Evolutionary conservation across 2,329 filamentous ascomycete species (phyloP), one percentile per base, ranked within the genome.

Genomic region (Malbranchea zuffiana): DNA sequence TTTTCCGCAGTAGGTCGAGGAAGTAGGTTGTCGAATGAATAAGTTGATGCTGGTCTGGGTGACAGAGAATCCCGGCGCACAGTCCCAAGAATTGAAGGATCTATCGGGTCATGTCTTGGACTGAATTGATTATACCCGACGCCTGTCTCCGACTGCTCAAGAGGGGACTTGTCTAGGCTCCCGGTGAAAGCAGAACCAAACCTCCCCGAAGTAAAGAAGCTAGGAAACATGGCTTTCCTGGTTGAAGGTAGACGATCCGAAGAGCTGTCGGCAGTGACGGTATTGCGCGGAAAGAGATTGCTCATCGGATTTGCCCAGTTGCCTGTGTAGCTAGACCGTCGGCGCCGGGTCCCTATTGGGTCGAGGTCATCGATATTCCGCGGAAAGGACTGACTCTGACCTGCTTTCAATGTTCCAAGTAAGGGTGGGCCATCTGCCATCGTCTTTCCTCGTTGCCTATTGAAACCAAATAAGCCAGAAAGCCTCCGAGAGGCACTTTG

Each of bases 1-100:
- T 78, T 83, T 44, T 90, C 84, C 1, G 80, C 82, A 1, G 82
- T 87, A 4, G 83, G 84, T 32, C 83, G 71, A 1, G 82, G 80
- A 35, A 87, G 66, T 29, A 57, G 52, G 32, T 65, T 66, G 37
- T 74, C 71, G 41, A 66, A 71, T 0, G 71, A 74, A 37, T 70
- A 71, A 3, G 66, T 68, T 8, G 71, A 74, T 4, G 66, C 66
- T 10, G 66, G 65, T 32, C 66, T 54, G 5, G 65, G 65, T 27
- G 65, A 66, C 6, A 65, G 47, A 10, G 62, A 63, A 12, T 60
- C 62, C 11, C 59, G 55, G 21, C 61, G 59, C 32, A 63, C 59
- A 33, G 54, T 51, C 12, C 62, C 61, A 4, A 65, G 49, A 35
- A 64, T 60, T 32, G 57, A 61, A 4, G 61, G 63, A 46, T 67